A percentile compares a stretch with the other conserved stretches of the same genome.
Evolutionary conservation across 2,329 filamentous ascomycete species (phyloP).

Genomic region (Amauroascus verrucosus): DNA sequence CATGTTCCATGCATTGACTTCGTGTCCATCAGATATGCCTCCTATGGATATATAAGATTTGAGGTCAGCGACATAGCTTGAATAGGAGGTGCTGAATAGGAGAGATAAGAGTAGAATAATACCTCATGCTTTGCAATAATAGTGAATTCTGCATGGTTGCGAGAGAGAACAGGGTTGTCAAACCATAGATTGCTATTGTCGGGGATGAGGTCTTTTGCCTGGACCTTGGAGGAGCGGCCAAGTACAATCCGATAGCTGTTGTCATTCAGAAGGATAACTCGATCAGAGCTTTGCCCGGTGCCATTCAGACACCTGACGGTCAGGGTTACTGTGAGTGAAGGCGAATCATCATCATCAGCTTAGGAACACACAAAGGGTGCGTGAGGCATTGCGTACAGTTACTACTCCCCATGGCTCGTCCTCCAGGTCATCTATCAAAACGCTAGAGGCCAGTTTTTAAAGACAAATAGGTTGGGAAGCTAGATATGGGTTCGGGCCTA

Average conservation of each 20-base stretch:
- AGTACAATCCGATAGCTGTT: slow-evolving; percentile 26
- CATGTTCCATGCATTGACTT: slow-evolving; percentile 54
- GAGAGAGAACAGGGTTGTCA: slow-evolving; percentile 40
- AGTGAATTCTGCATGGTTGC: slow-evolving; percentile 35
- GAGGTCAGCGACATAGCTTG: neutral
- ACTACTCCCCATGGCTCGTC: neutral
- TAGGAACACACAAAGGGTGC: neutral
- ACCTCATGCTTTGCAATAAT: slow-evolving; percentile 25
- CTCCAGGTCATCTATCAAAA: neutral
- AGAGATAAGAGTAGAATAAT: neutral
- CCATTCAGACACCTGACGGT: neutral
- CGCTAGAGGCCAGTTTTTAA: too few species aligned
- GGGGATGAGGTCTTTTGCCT: slow-evolving; percentile 29
- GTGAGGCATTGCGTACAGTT: too few species aligned
- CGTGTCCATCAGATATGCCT: slow-evolving; percentile 44
- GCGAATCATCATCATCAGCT: neutral
- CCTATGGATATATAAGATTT: slow-evolving; percentile 21
- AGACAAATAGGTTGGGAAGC: too few species aligned
- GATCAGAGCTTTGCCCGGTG: neutral
- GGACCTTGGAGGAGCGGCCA: slow-evolving; percentile 35
- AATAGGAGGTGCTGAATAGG: neutral
- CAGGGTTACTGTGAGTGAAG: neutral
- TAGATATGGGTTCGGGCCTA: too few species aligned
- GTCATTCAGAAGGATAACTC: slow-evolving; percentile 23
- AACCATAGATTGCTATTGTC: slow-evolving; percentile 35